Percentiles rank a stretch among this genome's conserved stretches.
phyloP scores from a whole-genome alignment of 805 yeast genomes.

The Candida rishiriensis region DNA sequence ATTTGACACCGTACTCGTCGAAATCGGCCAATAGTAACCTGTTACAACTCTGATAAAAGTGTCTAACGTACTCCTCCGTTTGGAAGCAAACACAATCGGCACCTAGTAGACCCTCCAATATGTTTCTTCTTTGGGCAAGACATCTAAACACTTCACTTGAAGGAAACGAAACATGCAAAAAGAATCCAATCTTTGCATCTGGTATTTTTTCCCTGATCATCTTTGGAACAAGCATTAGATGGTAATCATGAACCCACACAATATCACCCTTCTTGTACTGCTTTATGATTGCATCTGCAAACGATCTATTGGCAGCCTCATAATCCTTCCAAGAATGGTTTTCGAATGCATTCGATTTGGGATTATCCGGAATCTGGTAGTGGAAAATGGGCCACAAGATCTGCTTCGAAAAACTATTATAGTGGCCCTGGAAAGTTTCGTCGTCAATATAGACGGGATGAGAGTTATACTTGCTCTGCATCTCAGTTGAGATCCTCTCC shows the following conservation, averaged over 20 bases:
- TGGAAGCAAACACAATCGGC: conserved; percentile 88
- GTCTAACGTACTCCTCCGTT: conserved; percentile 89
- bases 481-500: conserved; percentile 43
- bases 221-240: conserved; percentile 77
- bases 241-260: conserved; percentile 94
- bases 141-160: conserved; percentile 94
- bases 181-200: conserved; percentile 83
- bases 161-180: conserved; percentile 91
- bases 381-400: conserved; percentile 93
- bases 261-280: conserved; percentile 70
- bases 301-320: conserved; percentile 63
- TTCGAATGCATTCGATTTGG: conserved; percentile 90
- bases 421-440: conserved; percentile 82
- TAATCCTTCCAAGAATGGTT: conserved; percentile 93
- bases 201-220: conserved; percentile 78
- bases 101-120: conserved; percentile 81
- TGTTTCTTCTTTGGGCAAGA: conserved; percentile 75
- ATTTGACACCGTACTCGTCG: conserved; percentile 55
- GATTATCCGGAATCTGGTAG: conserved; percentile 93
- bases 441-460: conserved; percentile 73
- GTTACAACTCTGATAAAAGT: conserved; percentile 86
- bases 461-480: conserved; percentile 48
- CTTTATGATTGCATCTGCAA: conserved; percentile 72
- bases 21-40: conserved; percentile 80
- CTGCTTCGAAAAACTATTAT: conserved; percentile 87